Evolutionary conservation across 768 basidiomycete species (phyloP).

Genomic region (Mycena venus): DNA sequence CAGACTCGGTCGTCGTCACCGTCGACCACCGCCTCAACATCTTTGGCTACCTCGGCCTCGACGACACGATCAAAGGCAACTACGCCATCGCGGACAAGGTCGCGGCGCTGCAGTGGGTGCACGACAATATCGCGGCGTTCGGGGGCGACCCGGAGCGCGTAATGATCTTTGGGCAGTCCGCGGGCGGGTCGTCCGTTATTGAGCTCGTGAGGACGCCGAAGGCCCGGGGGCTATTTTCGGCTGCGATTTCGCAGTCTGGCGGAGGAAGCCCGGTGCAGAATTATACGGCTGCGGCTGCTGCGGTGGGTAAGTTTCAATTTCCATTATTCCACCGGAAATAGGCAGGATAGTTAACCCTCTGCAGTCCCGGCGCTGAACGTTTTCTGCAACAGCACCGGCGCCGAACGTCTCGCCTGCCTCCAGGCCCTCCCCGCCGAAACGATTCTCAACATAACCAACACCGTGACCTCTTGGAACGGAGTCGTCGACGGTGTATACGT

Average conservation of each 20-base stretch:
- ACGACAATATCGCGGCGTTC: slow-evolving; percentile 57
- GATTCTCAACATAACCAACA: slow-evolving; percentile 32
- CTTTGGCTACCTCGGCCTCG: slow-evolving; percentile 53
- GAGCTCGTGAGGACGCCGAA: slow-evolving; percentile 42
- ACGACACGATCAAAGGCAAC: slow-evolving; percentile 55
- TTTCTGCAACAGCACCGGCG: slow-evolving; percentile 27
- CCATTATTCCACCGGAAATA: too few relatives aligned
- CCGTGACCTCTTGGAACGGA: slow-evolving; percentile 15
- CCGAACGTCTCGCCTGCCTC: slow-evolving; percentile 26
- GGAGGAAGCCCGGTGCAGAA: slow-evolving; percentile 5
- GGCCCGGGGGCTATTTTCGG: slow-evolving; percentile 45
- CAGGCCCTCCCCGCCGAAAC: slow-evolving; percentile 33
- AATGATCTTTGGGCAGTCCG: slow-evolving; percentile 61
- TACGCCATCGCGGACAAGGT: slow-evolving; percentile 57
- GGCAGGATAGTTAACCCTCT: neutral
- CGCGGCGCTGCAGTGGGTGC: slow-evolving; percentile 59
- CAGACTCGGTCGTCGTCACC: slow-evolving; percentile 55
- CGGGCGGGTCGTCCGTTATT: slow-evolving; percentile 55
- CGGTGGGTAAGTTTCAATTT: slow-evolving; percentile 19
- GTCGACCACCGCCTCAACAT: slow-evolving; percentile 56
- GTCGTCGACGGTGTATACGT: slow-evolving; percentile 31
- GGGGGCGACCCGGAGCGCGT: slow-evolving; percentile 61
- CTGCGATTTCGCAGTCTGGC: slow-evolving; percentile 39
- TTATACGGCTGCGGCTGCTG: slow-evolving; percentile 14
- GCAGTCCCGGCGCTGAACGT: slow-evolving; percentile 26